Evolutionary conservation across 129 eudicot genomes (phyloP).

Genomic region (Artemisia annua): DNA sequence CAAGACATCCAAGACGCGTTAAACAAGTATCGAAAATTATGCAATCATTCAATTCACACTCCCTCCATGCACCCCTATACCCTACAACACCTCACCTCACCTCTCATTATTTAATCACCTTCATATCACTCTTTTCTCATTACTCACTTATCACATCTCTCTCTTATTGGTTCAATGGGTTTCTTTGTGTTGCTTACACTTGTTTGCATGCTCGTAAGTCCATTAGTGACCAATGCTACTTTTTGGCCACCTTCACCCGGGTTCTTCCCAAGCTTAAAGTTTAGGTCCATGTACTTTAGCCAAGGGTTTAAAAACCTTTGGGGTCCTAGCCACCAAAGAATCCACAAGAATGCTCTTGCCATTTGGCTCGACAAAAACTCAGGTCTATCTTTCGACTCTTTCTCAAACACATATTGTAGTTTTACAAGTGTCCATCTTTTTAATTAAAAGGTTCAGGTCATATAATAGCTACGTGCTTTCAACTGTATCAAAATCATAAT

Average conservation of each 20-base stretch:
- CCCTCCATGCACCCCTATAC: slow-evolving; percentile 31
- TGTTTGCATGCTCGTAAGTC: slow-evolving; percentile 24
- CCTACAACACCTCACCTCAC: slow-evolving; percentile 10
- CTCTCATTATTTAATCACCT: slow-evolving; percentile 40
- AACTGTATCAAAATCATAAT: neutral
- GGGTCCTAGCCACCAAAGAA: slow-evolving; percentile 76
- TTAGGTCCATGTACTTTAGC: slow-evolving; percentile 62
- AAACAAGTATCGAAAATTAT: slow-evolving; percentile 4
- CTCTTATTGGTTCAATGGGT: slow-evolving; percentile 18
- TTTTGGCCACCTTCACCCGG: slow-evolving; percentile 49
- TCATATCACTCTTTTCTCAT: slow-evolving; percentile 28
- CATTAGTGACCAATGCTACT: slow-evolving; percentile 36
- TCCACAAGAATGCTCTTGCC: slow-evolving; percentile 59
- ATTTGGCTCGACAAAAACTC: slow-evolving; percentile 78
- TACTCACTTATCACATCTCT: slow-evolving; percentile 17
- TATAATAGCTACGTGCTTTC: neutral
- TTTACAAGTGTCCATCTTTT: too few relatives aligned
- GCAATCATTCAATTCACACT: slow-evolving; percentile 31
- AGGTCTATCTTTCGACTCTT: slow-evolving; percentile 50
- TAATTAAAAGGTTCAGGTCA: neutral
- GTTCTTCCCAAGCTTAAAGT: slow-evolving; percentile 47
- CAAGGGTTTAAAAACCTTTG: slow-evolving; percentile 74
- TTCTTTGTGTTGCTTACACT: slow-evolving; percentile 24
- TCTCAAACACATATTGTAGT: neutral
- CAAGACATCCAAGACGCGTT: neutral